A percentile compares a stretch with the other conserved stretches of the same genome.
Conservation (phyloP, 768 basidiomycete genomes). For the Artomyces pyxidatus region DNA sequence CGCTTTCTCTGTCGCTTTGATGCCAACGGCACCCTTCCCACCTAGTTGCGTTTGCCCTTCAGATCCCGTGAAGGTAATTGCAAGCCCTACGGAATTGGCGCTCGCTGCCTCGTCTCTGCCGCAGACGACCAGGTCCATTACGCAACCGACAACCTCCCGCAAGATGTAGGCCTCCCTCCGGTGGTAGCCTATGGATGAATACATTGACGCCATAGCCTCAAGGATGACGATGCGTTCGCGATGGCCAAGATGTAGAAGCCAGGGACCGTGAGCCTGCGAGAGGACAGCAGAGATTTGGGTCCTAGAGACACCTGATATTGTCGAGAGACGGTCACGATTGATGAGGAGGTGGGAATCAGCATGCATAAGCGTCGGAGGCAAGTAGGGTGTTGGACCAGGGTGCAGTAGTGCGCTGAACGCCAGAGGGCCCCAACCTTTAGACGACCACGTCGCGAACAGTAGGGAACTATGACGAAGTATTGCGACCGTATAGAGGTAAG, state of each 20-base stretch:
- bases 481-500: constrained; percentile 58
- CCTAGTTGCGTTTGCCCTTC: constrained; percentile 23
- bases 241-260: constrained; percentile 72
- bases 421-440: constrained; percentile 81
- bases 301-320: constrained; percentile 63
- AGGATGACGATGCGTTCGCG: constrained; percentile 67
- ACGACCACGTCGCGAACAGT: constrained; percentile 72
- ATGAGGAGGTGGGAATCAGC: constrained; percentile 28
- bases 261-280: constrained; percentile 79
- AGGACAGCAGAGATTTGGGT: constrained; percentile 55
- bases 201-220: constrained; percentile 65
- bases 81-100: constrained; percentile 33
- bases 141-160: constrained; percentile 76
- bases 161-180: constrained; percentile 86
- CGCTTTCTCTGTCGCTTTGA: constrained; percentile 64
- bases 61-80: constrained; percentile 35
- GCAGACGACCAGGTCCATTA: constrained; percentile 82
- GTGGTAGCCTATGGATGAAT: constrained; percentile 72
- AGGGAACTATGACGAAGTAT: constrained; percentile 69
- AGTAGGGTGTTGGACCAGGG: constrained; percentile 47
- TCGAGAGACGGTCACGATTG: constrained; percentile 56
- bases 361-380: constrained; percentile 50
- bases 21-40: constrained; percentile 51
- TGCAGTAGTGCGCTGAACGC: constrained; percentile 72
- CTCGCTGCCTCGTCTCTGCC: constrained; percentile 67